Conservation (phyloP, 1,139 yeast species). For the Yamadazyma sp. region DNA sequence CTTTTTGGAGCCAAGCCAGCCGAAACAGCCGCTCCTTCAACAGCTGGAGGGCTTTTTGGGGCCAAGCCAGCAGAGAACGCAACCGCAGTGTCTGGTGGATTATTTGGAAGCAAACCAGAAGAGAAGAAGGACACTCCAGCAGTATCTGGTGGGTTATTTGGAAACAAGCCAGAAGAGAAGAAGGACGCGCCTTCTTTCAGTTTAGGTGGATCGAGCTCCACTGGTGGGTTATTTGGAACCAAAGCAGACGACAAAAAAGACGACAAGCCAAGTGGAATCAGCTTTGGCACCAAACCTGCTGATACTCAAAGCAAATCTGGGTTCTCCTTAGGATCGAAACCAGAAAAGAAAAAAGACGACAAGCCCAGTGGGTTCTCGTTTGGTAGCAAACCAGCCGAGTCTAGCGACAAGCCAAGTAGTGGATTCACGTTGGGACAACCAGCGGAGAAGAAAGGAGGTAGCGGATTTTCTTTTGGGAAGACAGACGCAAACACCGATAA, state of each 20-base stretch:
- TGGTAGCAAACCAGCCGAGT: slow-evolving; percentile 24
- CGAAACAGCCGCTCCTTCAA: slow-evolving; percentile 4
- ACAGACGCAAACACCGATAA: slow-evolving; percentile 15
- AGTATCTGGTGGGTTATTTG: slow-evolving; percentile 17
- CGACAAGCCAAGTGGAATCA: slow-evolving; percentile 17
- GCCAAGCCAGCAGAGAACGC: slow-evolving; percentile 14
- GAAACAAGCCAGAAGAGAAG: slow-evolving; percentile 22
- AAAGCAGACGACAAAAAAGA: slow-evolving; percentile 21
- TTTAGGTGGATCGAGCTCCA: slow-evolving; percentile 19
- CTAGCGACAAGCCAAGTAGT: slow-evolving; percentile 14
- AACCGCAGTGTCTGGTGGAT: slow-evolving; percentile 8
- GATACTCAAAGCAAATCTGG: neutral
- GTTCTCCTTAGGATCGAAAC: slow-evolving; percentile 23
- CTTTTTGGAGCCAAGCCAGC: slow-evolving; percentile 18
- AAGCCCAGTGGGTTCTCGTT: slow-evolving; percentile 23
- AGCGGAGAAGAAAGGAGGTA: slow-evolving; percentile 21
- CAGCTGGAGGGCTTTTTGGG: slow-evolving; percentile 21
- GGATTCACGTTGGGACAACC: slow-evolving; percentile 23
- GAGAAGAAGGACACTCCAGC: slow-evolving; percentile 15
- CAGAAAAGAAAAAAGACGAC: slow-evolving; percentile 23
- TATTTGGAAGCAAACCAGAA: slow-evolving; percentile 27
- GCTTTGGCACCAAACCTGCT: too few relatives aligned
- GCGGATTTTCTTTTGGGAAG: slow-evolving; percentile 24
- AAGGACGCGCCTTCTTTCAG: too few relatives aligned
- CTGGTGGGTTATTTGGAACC: slow-evolving; percentile 25